A percentile compares a stretch with the other conserved stretches of the same genome.
These are phyloP conservation scores for Cutaneotrichosporon curvatum DNA, from an alignment of 1,284 basidiomycete genomes.

Conservation along the genomic window DNA sequence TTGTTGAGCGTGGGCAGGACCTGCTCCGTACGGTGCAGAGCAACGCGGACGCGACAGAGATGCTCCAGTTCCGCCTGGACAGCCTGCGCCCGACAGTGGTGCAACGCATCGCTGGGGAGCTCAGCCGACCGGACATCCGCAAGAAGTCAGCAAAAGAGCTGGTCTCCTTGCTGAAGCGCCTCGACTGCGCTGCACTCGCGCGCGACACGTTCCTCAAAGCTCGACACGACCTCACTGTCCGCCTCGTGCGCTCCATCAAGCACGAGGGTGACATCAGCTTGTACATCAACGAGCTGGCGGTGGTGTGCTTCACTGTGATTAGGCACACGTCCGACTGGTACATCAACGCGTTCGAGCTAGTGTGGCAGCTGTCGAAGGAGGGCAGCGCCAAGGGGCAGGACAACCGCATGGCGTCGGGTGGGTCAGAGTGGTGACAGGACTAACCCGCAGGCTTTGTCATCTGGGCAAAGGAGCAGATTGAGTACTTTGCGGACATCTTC, in stretches of 20 bases:
- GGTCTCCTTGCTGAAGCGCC: constrained; percentile 63
- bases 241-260: constrained; percentile 71
- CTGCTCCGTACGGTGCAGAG: constrained; percentile 55
- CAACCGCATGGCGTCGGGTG: constrained; percentile 83
- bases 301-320: constrained; percentile 46
- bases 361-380: no score
- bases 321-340: constrained; percentile 92
- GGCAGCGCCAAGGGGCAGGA: constrained; percentile 49
- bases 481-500: constrained; percentile 77
- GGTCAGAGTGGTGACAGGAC: constrained; percentile 32
- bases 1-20: constrained; percentile 78
- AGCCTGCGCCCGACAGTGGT: constrained; percentile 65
- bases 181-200: constrained; percentile 72
- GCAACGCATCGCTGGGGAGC: constrained; percentile 62
- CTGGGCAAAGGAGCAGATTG: constrained; percentile 85
- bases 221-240: constrained; percentile 66
- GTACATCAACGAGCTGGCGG: constrained; percentile 44
- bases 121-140: constrained; percentile 66
- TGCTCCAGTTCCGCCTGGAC: constrained; percentile 54
- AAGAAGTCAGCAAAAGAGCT: constrained; percentile 69
- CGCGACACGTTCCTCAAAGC: constrained; percentile 75
- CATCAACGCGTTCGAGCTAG: constrained; percentile 72
- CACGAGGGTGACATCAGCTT: constrained; percentile 70
- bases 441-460: constrained; percentile 89
- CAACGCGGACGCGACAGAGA: constrained; percentile 27